These are phyloP conservation scores for Trichoderma sp. DNA, from an alignment of 2,329 filamentous ascomycete genomes.

Conservation along the genomic window DNA sequence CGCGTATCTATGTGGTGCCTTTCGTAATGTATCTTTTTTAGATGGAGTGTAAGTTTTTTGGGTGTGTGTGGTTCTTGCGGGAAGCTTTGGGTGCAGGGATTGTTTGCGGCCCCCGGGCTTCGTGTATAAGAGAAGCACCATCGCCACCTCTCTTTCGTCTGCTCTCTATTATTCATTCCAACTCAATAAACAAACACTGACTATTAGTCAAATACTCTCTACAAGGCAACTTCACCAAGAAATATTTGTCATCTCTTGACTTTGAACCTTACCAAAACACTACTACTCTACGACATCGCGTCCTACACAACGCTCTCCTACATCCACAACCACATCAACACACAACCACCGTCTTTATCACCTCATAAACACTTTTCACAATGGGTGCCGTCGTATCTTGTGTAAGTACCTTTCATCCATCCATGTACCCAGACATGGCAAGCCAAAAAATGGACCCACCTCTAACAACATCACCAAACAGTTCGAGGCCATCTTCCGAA, in stretches of 20 bases:
- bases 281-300: not conserved
- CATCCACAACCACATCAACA: not conserved
- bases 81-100: not conserved
- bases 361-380: slow-evolving; percentile 26
- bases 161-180: not conserved
- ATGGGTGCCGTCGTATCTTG: slow-evolving; percentile 87
- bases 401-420: slow-evolving; percentile 56
- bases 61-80: not conserved
- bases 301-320: not conserved
- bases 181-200: not conserved
- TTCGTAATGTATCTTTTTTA: not conserved
- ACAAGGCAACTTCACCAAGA: not conserved
- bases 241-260: not conserved
- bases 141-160: not conserved
- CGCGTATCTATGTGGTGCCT: not conserved
- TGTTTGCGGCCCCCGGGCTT: not conserved
- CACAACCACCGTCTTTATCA: not conserved
- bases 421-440: not conserved
- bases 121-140: slow-evolving; percentile 13
- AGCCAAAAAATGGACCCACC: not conserved
- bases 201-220: not conserved
- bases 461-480: slow-evolving; percentile 36
- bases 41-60: not conserved
- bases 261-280: not conserved
- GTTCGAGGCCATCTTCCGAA: slow-evolving; percentile 60